A percentile compares a stretch with the other conserved stretches of the same genome.
phyloP scores from a whole-genome alignment of 2,329 filamentous ascomycete genomes.

The Diaporthe destruens region DNA sequence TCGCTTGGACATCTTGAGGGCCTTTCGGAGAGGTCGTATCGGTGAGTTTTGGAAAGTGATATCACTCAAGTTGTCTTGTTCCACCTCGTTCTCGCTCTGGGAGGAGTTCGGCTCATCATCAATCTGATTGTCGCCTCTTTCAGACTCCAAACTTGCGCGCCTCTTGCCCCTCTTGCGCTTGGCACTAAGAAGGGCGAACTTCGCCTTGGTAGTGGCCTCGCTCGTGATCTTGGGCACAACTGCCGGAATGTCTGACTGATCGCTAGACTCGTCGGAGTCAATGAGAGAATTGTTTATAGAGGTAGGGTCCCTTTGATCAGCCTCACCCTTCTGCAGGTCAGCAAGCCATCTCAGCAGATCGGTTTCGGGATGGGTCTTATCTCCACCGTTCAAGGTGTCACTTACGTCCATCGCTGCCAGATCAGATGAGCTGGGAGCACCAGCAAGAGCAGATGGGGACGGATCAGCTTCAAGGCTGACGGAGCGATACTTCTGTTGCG shows the following conservation, averaged over 20 bases:
- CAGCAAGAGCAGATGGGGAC: neutral
- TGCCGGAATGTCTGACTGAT: constrained; percentile 15
- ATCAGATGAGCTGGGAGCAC: neutral
- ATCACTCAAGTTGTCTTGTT: neutral
- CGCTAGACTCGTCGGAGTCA: neutral
- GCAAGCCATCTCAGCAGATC: too few relatives aligned
- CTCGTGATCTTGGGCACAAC: neutral
- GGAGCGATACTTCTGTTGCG: neutral
- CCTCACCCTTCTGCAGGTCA: neutral
- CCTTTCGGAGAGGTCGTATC: neutral
- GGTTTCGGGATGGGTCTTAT: neutral
- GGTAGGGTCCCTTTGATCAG: neutral
- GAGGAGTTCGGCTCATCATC: neutral
- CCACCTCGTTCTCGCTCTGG: neutral
- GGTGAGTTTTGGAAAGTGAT: neutral
- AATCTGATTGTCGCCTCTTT: neutral
- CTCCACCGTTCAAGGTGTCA: neutral
- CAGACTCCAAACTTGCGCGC: neutral
- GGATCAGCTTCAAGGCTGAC: neutral
- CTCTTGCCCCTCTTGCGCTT: neutral
- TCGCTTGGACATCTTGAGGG: neutral
- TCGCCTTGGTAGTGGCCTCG: neutral
- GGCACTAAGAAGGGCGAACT: neutral
- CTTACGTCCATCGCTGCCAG: neutral
- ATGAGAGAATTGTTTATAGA: neutral